Percentiles rank a stretch among this genome's conserved stretches.
Conservation (phyloP, 352 stramenopile species). For the Phytophthora chlamydospora region DNA sequence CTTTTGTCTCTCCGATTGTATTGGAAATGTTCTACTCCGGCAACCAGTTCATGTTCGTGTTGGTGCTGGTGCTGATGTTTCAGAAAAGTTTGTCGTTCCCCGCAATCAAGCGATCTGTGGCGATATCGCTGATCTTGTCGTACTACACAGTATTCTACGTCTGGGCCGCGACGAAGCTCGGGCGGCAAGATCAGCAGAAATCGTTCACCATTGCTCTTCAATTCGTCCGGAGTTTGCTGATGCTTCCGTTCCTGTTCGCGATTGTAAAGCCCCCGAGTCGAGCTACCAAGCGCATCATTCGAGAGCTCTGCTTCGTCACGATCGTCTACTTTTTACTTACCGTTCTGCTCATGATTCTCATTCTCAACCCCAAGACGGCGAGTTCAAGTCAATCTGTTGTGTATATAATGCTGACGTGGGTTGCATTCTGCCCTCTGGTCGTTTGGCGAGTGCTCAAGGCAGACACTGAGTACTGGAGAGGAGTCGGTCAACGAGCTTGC, state of each 20-base stretch:
- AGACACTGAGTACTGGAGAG: constrained; percentile 58
- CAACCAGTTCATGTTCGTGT: constrained; percentile 43
- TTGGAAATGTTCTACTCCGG: constrained; percentile 39
- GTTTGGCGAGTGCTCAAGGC: constrained; percentile 53
- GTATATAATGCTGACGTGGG: constrained; percentile 26
- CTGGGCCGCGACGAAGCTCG: constrained; percentile 19
- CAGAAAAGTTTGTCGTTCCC: constrained; percentile 54
- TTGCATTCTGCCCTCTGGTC: constrained; percentile 40
- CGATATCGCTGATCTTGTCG: constrained; percentile 34
- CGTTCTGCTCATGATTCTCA: constrained; percentile 25
- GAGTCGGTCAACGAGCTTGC: constrained; percentile 39
- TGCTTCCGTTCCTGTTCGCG: constrained; percentile 39
- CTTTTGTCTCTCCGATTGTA: constrained; percentile 20
- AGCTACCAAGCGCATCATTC: constrained; percentile 39
- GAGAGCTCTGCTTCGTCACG: constrained; percentile 34
- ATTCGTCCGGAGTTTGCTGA: constrained; percentile 22
- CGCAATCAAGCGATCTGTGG: constrained; percentile 34
- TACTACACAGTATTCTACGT: constrained; percentile 39
- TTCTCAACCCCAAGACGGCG: constrained; percentile 29
- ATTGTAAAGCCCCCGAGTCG: constrained; percentile 38
- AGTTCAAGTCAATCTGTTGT: constrained; percentile 12
- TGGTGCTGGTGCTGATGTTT: constrained; percentile 47
- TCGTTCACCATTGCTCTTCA: constrained; percentile 21
- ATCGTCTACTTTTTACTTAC: constrained; percentile 30
- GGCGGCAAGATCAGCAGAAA: constrained; percentile 12